Percentiles rank a stretch among this genome's conserved stretches.
These are phyloP conservation scores for Hanseniaspora lachancei DNA, from an alignment of 805 yeast genomes.

Conservation along the genomic window DNA sequence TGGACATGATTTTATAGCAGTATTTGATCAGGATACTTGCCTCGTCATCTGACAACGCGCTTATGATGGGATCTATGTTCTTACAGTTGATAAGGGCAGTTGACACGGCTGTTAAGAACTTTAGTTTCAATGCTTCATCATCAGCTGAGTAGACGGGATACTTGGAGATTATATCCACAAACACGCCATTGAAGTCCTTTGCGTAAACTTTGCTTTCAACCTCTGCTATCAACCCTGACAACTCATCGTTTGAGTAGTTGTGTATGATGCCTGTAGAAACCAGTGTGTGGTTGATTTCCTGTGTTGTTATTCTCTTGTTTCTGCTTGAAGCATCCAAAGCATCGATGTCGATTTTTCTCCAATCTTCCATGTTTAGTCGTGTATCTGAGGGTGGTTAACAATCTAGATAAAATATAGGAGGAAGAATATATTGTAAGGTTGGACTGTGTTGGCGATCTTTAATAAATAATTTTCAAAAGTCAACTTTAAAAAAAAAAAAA, in stretches of 20 bases:
- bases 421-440: too few relatives aligned
- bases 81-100: conserved; percentile 58
- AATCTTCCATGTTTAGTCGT: conserved; percentile 41
- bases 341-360: conserved; percentile 94
- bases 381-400: not conserved
- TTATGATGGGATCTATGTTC: conserved; percentile 47
- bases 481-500: too few relatives aligned
- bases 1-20: conserved; percentile 72
- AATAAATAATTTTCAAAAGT: too few relatives aligned
- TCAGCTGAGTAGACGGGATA: conserved; percentile 77
- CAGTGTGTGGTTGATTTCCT: conserved; percentile 46
- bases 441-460: too few relatives aligned
- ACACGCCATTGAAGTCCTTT: conserved; percentile 38
- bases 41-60: conserved; percentile 43
- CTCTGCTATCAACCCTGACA: not conserved
- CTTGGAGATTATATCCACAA: conserved; percentile 49
- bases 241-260: not conserved
- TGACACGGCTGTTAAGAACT: conserved; percentile 44
- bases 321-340: conserved; percentile 62
- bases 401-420: too few relatives aligned
- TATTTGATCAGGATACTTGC: conserved; percentile 76
- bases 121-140: conserved; percentile 30
- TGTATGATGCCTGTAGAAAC: conserved; percentile 7
- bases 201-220: not conserved
- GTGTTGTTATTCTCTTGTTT: conserved; percentile 43